Base-by-base conservation (phyloP, 1,284 basidiomycete genomes). In the Apiotrichum domesticum region DNA sequence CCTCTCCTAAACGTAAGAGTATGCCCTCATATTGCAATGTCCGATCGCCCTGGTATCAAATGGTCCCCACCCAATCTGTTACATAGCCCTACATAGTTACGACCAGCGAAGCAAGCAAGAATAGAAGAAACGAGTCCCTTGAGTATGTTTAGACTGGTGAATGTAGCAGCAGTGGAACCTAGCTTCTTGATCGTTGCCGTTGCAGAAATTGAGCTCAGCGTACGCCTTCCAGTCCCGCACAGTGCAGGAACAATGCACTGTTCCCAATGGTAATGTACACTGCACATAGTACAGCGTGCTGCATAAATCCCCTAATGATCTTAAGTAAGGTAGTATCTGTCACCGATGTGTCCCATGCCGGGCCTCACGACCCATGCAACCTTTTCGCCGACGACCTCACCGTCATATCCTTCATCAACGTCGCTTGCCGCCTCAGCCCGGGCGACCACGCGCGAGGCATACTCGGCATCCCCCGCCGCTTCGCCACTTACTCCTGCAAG, bases 311-410 rank as follows among this genome's bases (percentile, higher is more conserved):
- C 48, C 21, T 21, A 21, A 21, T 21, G 21, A 13, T 14, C 11
- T 32, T 49, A 53, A 14, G 45, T 32, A 21, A 62, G 57, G 44
- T 62, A 62, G 50, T 62, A 62, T 29, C 60, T 35, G 21, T 62
- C 60, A 6, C 73, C 73, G 42, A 75, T 72, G 62, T 75, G 73
- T 10, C 73, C 73, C 70, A 75, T 73, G 63, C 73, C 74, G 33
- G 74, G 74, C 8, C 61, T 59, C 8, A 76, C 66, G 15, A 76
- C 71, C 74, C 74, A 76, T 29, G 69, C 74, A n/a, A 71, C 55
- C 62, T 74, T 74, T 59, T 69, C 66, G 3, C 51, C 67, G 21
- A 21, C 21, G 21, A 21, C 21, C 11, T 58, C 62, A n/a, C 39
- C 42, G n/a, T 46, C 56, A 42, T 52, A 43, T 4, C 43, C 51